Base-by-base conservation (phyloP, 2,329 filamentous ascomycete species). In the Anisogramma anomala region DNA sequence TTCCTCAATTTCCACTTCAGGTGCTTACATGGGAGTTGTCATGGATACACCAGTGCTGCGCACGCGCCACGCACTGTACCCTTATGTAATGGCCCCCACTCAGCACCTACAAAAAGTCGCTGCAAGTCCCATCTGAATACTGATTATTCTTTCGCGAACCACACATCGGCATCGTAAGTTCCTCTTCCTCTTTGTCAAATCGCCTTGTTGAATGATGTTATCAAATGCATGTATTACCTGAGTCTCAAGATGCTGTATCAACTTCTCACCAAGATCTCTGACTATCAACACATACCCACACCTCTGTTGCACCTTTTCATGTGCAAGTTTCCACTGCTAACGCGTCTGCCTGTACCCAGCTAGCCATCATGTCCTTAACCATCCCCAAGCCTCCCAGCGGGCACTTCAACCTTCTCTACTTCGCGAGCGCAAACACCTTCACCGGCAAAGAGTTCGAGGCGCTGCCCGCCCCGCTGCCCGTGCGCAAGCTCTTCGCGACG, bases 321-420 rank as follows among this genome's bases (percentile, higher is more conserved):
- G 22, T 33, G 30, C 39, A 39, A 35, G 26, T 44, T 17, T 5
- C 42, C 17, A 36, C 20, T 46, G 52, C 54, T 56, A 53, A 58
- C 49, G 15, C 37, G 36, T 14, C 19, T 42, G 36, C 34, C 32
- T 25, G 30, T 17, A 44, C 41, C 42, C 28, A 48, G 36, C 28
- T 33, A 23, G 15, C n/a, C 18, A 48, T 9, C 22, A 23, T 48
- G 46, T 41, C 46, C 34, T 54, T 56, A 10, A 55, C 61, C 22
- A 49, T 58, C 2, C 55, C 67, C 0, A 72, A 68, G 47, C 60
- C 72, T 9, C 74, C 76, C 1, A 49, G 64, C 32, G 79, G 72
- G n/a, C 72, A 84, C 50, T 93, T 91, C 64, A 82, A 72, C 43
- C 65, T 93, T 33, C 74, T 91, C 41, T 93, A 89, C 63, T 93